These are phyloP conservation scores for Penicillium robsamsonii DNA, from an alignment of 495 filamentous ascomycete genomes.

Conservation along the genomic window DNA sequence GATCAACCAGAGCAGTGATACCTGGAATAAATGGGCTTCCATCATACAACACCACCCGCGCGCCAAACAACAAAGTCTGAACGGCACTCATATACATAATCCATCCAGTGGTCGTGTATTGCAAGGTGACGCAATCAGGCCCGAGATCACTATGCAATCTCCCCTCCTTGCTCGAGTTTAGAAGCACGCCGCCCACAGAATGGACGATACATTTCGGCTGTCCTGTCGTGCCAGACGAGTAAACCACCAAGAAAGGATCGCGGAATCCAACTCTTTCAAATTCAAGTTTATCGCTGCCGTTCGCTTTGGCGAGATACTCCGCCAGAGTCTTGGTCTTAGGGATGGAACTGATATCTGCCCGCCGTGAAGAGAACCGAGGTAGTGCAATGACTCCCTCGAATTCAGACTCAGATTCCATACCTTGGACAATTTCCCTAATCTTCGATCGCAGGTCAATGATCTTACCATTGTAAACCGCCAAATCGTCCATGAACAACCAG, in stretches of 20 bases:
- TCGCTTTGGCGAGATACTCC: constrained; percentile 48
- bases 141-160: constrained; percentile 56
- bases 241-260: constrained; percentile 72
- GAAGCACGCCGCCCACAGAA: constrained; percentile 21
- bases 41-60: constrained; percentile 66
- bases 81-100: constrained; percentile 75
- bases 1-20: constrained; percentile 53
- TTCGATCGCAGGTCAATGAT: constrained; percentile 66
- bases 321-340: constrained; percentile 52
- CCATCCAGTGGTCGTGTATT: constrained; percentile 73
- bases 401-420: constrained; percentile 55
- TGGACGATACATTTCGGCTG: constrained; percentile 83
- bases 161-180: constrained; percentile 56
- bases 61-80: constrained; percentile 52
- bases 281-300: constrained; percentile 36
- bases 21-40: constrained; percentile 73
- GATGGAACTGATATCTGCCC: constrained; percentile 57
- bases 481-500: constrained; percentile 77
- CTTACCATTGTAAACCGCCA: constrained; percentile 75
- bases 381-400: constrained; percentile 65
- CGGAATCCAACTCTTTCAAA: constrained; percentile 53
- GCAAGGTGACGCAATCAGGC: constrained; percentile 47
- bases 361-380: constrained; percentile 55
- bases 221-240: constrained; percentile 74
- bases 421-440: constrained; percentile 63